Conservation (phyloP, 495 filamentous ascomycete species). For the Aspergillus heteromorphus region DNA sequence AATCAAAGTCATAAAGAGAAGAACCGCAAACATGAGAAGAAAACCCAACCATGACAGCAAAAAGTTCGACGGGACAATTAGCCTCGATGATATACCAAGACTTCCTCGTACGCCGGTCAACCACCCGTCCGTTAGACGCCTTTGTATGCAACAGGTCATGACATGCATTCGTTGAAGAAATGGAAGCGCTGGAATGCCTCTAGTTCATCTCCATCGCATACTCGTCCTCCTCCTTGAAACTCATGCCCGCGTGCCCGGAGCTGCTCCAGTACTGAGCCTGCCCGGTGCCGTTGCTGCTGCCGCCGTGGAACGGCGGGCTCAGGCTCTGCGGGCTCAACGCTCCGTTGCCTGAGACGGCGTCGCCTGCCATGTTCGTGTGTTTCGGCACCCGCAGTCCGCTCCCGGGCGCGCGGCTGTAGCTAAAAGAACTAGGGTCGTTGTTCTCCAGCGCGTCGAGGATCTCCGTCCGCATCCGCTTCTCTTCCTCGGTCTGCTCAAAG, state of each 20-base stretch:
- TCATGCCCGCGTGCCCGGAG: slow-evolving; percentile 59
- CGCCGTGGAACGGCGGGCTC: slow-evolving; percentile 65
- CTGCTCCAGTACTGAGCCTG: slow-evolving; percentile 67
- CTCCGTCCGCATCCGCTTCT: slow-evolving; percentile 90
- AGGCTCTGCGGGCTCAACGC: slow-evolving; percentile 56
- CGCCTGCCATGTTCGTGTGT: slow-evolving; percentile 86
- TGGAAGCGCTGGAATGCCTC: slow-evolving; percentile 9
- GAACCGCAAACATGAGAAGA: slow-evolving; percentile 13
- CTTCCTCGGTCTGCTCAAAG: slow-evolving; percentile 84
- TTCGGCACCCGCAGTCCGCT: slow-evolving; percentile 84
- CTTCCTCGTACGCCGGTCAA: slow-evolving; percentile 31
- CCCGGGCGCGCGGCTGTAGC: slow-evolving; percentile 79
- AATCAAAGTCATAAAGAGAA: slow-evolving; percentile 18
- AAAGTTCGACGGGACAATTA: slow-evolving; percentile 11
- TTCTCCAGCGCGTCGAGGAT: slow-evolving; percentile 77
- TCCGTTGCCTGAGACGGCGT: slow-evolving; percentile 52
- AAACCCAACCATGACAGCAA: slow-evolving; percentile 11
- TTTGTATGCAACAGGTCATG: slow-evolving; percentile 37
- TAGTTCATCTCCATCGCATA: slow-evolving; percentile 75
- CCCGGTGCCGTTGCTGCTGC: slow-evolving; percentile 45
- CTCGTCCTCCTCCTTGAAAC: slow-evolving; percentile 91
- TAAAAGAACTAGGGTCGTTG: slow-evolving; percentile 65
- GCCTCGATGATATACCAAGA: slow-evolving; percentile 21
- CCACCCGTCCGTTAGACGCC: slow-evolving; percentile 32
- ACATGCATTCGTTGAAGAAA: slow-evolving; percentile 19